Conservation (phyloP, 2,329 filamentous ascomycete species). For the Thielaviopsis punctulata region DNA sequence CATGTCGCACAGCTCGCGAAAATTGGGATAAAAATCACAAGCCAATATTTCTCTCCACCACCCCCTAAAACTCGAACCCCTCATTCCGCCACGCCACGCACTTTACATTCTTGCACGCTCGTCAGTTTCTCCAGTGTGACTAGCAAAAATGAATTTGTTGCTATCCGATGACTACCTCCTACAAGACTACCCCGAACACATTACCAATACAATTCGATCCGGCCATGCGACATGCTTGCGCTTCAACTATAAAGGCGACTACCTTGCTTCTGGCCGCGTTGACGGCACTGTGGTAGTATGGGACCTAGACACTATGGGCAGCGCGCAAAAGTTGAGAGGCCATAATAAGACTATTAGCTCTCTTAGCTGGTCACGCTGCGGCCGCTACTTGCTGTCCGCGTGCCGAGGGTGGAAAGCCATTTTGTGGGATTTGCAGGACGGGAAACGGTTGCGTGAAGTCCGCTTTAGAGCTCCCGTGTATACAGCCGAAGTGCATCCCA, state of each 20-base stretch:
- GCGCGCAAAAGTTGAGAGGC: slow-evolving; percentile 81
- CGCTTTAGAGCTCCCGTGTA: slow-evolving; percentile 88
- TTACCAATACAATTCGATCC: slow-evolving; percentile 69
- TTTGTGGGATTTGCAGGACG: slow-evolving; percentile 70
- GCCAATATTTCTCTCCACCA: neutral
- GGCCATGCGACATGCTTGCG: slow-evolving; percentile 52
- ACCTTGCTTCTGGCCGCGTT: slow-evolving; percentile 80
- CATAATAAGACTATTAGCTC: slow-evolving; percentile 91
- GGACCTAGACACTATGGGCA: slow-evolving; percentile 93
- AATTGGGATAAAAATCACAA: neutral
- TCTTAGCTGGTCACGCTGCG: slow-evolving; percentile 85
- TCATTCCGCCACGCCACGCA: neutral
- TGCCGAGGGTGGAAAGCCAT: slow-evolving; percentile 96
- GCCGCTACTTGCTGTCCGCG: slow-evolving; percentile 77
- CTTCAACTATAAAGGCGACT: slow-evolving; percentile 89
- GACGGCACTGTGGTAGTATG: slow-evolving; percentile 93
- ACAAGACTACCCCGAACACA: slow-evolving; percentile 76
- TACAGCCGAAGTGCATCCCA: slow-evolving; percentile 86
- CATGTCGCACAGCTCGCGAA: neutral
- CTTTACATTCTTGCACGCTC: neutral
- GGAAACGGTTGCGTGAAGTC: slow-evolving; percentile 60
- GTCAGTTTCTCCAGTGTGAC: neutral
- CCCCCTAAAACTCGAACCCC: neutral
- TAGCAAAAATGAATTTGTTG: slow-evolving; percentile 35
- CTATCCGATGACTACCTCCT: slow-evolving; percentile 46